These are phyloP conservation scores for Candida sonorensis DNA, from an alignment of 805 yeast species.

Conservation along the genomic window DNA sequence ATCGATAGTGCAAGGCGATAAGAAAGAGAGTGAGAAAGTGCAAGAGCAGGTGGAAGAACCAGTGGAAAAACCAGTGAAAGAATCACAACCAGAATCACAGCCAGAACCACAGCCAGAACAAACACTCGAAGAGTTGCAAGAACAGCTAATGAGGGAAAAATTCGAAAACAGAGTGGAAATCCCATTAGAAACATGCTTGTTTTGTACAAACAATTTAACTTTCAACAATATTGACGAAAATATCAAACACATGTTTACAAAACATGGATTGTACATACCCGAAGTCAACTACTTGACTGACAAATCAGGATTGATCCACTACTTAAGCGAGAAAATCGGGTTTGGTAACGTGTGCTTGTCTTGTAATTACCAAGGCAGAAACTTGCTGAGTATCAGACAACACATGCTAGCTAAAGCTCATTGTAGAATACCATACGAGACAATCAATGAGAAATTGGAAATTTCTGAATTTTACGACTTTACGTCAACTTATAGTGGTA, in stretches of 20 bases:
- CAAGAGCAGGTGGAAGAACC: conserved; percentile 8
- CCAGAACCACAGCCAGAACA: conserved; percentile 18
- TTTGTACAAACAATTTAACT: conserved; percentile 31
- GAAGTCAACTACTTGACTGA: conserved; percentile 67
- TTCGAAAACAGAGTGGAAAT: conserved; percentile 39
- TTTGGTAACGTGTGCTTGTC: conserved; percentile 77
- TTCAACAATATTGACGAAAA: conserved; percentile 36
- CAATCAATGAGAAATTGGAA: conserved; percentile 67
- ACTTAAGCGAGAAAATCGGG: conserved; percentile 74
- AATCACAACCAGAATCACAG: conserved; percentile 3
- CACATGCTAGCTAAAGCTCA: conserved; percentile 86
- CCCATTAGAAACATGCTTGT: conserved; percentile 43
- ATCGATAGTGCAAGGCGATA: conserved; percentile 11
- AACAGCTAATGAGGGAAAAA: conserved; percentile 37
- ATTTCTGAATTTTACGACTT: conserved; percentile 83
- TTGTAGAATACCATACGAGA: conserved; percentile 82
- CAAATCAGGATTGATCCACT: conserved; percentile 62
- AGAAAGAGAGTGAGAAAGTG: conserved; percentile 1
- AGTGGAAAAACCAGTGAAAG: conserved; percentile 10
- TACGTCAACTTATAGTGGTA: conserved; percentile 44
- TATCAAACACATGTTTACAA: conserved; percentile 66
- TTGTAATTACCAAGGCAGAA: conserved; percentile 80
- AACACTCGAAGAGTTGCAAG: conserved; percentile 36
- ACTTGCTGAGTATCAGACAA: conserved; percentile 78
- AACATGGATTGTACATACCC: conserved; percentile 85